Evolutionary conservation across 192 early-diverging fungal species (phyloP), one percentile per base, ranked within the genome.

Genomic region (Coemansia interrupta): DNA sequence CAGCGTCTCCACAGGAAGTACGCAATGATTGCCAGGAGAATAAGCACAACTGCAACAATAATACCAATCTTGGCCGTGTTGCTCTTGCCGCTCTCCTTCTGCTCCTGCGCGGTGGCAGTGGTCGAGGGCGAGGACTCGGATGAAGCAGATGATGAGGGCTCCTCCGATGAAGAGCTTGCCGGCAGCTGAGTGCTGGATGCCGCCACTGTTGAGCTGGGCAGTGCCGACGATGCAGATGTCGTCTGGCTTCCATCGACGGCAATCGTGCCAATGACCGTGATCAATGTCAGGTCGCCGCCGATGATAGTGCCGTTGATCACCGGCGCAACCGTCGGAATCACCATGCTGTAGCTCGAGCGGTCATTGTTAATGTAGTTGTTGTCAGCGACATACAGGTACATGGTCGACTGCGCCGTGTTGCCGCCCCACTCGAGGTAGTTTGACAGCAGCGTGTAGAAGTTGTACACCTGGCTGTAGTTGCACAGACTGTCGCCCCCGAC

Each of bases 361-460:
- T 65, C 44, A 53, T 76, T 76, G 60, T 76, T 76, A 15, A 61
- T 14, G 52, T 76, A 76, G 23, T 30, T 65, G 22, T 45, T 40
- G 40, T 76, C 60, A 1, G 57, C 51, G 0, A 67, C 60, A 54
- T 62, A 76, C 43, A 76, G 59, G 39, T 76, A 76, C 24, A 76
- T 66, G 43, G 73, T 70, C 4, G 63, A 55, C 45, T 68, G 26
- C 7, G 67, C 56, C n/a, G 62, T 56, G 4, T 64, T 59, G 13
- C 73, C 73, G 4, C 67, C 73, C 73, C 73, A 76, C 48, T 76
- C 73, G 26, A 76, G 60, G 49, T 52, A 76, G 63, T 66, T 76
- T 0, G 73, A 66, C 18, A 76, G 63, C 11, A 69, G 2, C 0
- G 72, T 75, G 40, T 75, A 75, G 60, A 61, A 75, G 58, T 58